These are phyloP conservation scores for Citrullus amarus DNA, from an alignment of 306 rosid species.

Conservation along the genomic window DNA sequence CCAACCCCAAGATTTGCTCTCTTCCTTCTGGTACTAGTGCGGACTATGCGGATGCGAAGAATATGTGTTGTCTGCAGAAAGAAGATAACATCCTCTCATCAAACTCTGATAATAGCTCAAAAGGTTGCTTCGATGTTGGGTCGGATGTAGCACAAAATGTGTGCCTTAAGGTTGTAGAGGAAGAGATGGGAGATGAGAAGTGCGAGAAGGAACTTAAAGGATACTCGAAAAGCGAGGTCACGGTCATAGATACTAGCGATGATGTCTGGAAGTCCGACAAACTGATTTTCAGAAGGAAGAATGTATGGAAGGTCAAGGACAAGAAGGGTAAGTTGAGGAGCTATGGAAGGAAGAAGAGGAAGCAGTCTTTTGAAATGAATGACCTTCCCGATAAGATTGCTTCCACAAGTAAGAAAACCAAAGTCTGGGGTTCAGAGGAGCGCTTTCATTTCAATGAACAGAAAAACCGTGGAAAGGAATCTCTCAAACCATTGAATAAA, in stretches of 20 bases:
- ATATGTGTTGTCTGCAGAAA: slow-evolving; percentile 7
- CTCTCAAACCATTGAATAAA: neutral
- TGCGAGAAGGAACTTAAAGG: slow-evolving; percentile 49
- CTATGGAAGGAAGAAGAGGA: slow-evolving; percentile 50
- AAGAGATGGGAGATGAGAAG: slow-evolving; percentile 19
- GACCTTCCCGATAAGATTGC: neutral
- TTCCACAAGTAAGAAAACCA: slow-evolving; percentile 22
- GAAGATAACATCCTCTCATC: slow-evolving; percentile 16
- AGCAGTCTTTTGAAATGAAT: neutral
- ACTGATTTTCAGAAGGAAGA: slow-evolving; percentile 58
- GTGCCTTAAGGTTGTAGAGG: slow-evolving; percentile 10
- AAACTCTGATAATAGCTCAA: slow-evolving; percentile 9
- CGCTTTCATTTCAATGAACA: neutral
- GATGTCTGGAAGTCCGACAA: slow-evolving; percentile 67
- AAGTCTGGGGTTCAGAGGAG: neutral
- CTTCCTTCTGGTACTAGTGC: slow-evolving; percentile 1
- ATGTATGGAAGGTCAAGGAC: slow-evolving; percentile 76
- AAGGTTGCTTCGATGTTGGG: neutral
- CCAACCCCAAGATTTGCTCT: slow-evolving; percentile 52
- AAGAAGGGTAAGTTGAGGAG: slow-evolving; percentile 41
- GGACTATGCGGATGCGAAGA: slow-evolving; percentile 8
- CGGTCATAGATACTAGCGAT: slow-evolving; percentile 78
- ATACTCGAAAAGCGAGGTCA: slow-evolving; percentile 74
- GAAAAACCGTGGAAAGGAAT: neutral
- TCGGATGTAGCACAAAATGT: neutral